These are phyloP conservation scores for Trebouxia gelatinosa DNA, from an alignment of 163 green algal species.

Conservation along the genomic window DNA sequence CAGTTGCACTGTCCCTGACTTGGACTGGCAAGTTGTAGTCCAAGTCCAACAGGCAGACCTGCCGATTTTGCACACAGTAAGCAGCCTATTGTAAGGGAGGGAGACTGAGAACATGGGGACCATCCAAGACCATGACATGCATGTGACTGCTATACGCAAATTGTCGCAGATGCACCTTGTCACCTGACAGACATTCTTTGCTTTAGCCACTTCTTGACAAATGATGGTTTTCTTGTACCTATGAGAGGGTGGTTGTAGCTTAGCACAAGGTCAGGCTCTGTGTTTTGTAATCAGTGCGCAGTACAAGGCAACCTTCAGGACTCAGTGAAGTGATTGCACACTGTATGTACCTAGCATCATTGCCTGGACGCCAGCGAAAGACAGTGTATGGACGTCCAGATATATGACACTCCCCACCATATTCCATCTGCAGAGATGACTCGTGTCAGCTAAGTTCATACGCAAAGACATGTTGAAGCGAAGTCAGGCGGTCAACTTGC, in stretches of 20 bases:
- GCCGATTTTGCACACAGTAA: too few relatives aligned
- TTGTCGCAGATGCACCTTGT: too few relatives aligned
- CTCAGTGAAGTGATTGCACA: too few relatives aligned
- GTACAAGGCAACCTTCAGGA: too few relatives aligned
- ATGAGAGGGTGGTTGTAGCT: neutral
- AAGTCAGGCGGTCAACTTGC: neutral
- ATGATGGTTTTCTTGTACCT: conserved; percentile 99
- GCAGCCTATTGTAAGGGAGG: neutral
- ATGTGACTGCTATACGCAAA: too few relatives aligned
- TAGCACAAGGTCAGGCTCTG: conserved; percentile 5
- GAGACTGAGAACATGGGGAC: neutral
- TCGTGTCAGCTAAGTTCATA: too few relatives aligned
- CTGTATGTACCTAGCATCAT: conserved; percentile 73
- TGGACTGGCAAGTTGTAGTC: conserved; percentile 95
- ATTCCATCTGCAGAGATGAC: conserved; percentile 78
- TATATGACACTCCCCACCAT: conserved; percentile 90
- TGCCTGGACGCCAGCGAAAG: conserved; percentile 94
- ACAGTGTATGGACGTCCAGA: conserved; percentile 97
- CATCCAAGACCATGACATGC: neutral
- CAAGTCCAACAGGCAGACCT: conserved; percentile 97
- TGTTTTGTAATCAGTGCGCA: neutral
- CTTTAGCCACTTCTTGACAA: conserved; percentile 97
- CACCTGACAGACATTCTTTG: conserved; percentile 99
- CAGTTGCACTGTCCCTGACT: conserved; percentile 85
- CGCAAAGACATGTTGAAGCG: neutral